These are phyloP conservation scores for Penicillium occitanis DNA, from an alignment of 2,329 filamentous ascomycete genomes.

Conservation along the genomic window DNA sequence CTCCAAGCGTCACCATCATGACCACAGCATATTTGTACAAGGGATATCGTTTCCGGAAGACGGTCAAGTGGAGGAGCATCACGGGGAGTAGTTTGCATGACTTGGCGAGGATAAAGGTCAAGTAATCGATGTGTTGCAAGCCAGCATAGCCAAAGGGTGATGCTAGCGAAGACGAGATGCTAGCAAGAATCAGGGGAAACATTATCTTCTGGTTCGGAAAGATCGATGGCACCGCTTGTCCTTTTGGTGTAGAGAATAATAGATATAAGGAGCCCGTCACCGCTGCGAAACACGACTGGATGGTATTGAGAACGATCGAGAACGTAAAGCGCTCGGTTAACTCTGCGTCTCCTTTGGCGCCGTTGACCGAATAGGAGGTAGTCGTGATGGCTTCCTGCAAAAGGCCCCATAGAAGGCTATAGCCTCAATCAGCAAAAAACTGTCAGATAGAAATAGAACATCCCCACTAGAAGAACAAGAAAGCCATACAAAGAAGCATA, in stretches of 20 bases:
- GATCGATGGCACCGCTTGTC: conserved; percentile 52
- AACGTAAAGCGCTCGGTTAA: conserved; percentile 77
- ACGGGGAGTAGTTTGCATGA: conserved; percentile 98
- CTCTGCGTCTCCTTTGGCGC: conserved; percentile 48
- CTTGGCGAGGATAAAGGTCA: conserved; percentile 96
- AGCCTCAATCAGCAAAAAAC: conserved; percentile 6
- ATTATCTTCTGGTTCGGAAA: conserved; percentile 77
- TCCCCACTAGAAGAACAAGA: background rate
- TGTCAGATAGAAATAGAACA: conserved; percentile 12
- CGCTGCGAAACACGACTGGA: conserved; percentile 88
- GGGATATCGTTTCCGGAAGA: conserved; percentile 87
- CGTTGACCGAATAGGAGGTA: conserved; percentile 70
- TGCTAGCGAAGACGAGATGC: conserved; percentile 81
- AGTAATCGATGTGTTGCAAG: conserved; percentile 92
- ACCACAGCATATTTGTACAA: conserved; percentile 97
- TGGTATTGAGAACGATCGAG: conserved; percentile 91
- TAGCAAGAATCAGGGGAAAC: conserved; percentile 76
- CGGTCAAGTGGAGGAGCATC: conserved; percentile 91
- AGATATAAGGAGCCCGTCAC: conserved; percentile 81
- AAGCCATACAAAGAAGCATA: conserved; percentile 83
- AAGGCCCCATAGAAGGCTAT: conserved; percentile 87
- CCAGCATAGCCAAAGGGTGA: conserved; percentile 95
- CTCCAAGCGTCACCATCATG: conserved; percentile 82
- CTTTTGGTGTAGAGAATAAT: conserved; percentile 60
- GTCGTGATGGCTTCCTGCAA: conserved; percentile 98